A percentile compares a stretch with the other conserved stretches of the same genome.
Conservation (phyloP, 306 rosid species). For the Vicia villosa region DNA sequence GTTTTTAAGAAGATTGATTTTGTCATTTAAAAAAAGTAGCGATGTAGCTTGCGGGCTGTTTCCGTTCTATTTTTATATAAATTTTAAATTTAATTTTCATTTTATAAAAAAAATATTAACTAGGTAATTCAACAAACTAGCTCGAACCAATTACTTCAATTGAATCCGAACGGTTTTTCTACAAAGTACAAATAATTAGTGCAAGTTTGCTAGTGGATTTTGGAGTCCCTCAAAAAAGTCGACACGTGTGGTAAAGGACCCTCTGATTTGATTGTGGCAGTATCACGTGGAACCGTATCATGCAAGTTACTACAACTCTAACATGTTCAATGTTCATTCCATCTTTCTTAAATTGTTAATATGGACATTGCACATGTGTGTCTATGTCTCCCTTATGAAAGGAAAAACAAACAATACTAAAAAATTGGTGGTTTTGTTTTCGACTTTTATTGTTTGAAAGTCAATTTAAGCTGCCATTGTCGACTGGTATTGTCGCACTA, state of each 20-base stretch:
- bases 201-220: not conserved
- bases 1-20: no score
- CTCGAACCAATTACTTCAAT: no score
- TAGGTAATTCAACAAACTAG: no score
- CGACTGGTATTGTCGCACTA: constrained; percentile 4
- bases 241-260: constrained; percentile 30
- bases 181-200: not conserved
- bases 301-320: not conserved
- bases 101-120: no score
- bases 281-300: constrained; percentile 8
- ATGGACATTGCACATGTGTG: not conserved
- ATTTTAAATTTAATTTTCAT: no score
- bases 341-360: not conserved
- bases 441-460: not conserved
- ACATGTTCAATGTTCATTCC: not conserved
- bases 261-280: constrained; percentile 7
- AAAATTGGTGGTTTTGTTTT: constrained; percentile 3
- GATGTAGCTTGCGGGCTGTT: no score
- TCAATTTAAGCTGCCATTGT: constrained; percentile 19
- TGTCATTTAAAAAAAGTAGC: no score
- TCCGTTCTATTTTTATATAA: no score
- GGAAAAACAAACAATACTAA: not conserved
- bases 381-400: constrained; percentile 9
- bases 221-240: not conserved
- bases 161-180: no score